Base-by-base conservation (phyloP, 805 yeast genomes). In the Jamesozyma piceae region DNA sequence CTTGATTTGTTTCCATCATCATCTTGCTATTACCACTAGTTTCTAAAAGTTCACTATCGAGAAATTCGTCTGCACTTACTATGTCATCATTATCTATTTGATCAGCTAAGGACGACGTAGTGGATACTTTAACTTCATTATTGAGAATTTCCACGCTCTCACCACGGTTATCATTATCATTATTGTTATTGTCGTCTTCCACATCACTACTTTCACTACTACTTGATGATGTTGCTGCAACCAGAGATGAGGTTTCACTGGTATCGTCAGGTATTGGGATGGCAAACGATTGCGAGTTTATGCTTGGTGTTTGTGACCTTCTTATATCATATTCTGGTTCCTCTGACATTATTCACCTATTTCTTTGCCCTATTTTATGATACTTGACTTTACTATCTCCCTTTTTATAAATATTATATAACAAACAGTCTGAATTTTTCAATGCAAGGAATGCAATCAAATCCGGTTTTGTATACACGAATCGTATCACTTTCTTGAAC, bases 241-340 rank as follows among this genome's bases (percentile, higher is more conserved):
- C n/a, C n/a, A n/a, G n/a, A n/a, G n/a, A n/a, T n/a, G n/a, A 9
- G n/a, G n/a, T n/a, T n/a, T n/a, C n/a, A n/a, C n/a, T n/a, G n/a
- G n/a, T n/a, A n/a, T 44, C 58, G 19, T 46, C 52, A 3, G 57
- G 43, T 10, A 52, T 45, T 21, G 64, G 58, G 29, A 61, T 57
- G 5, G 58, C 63, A 47, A 53, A 58, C 10, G 50, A 38, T 38
- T 54, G 55, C 1, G 61, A 55, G 19, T 52, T 48, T 8, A 58
- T 45, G 35, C 63, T 58, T 14, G 59, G 54, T 15, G 63, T 52
- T 28, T 46, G 51, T 5, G 56, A 45, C 18, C 46, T 30, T 15
- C 34, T 22, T 2, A 28, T 39, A 15, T 43, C 39, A 17, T 34
- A 9, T 3, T 15, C 33, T 5, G 13, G 4, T 6, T 28, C n/a